These are phyloP conservation scores for Suhomyces yuchorum DNA, from an alignment of 1,139 yeast genomes.

Conservation along the genomic window DNA sequence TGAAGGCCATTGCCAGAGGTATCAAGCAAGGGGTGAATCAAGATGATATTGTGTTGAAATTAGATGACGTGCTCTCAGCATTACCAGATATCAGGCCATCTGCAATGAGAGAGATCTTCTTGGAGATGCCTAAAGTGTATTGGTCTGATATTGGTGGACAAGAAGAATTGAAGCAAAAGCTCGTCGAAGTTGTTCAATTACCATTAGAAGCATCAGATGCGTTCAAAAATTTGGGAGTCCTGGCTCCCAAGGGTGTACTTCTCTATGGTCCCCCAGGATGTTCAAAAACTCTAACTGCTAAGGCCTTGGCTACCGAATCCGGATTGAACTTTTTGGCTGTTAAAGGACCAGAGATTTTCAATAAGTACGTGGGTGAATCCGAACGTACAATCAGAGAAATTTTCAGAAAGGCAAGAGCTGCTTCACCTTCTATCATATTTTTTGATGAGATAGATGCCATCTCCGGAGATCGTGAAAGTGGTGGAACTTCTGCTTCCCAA, in stretches of 20 bases:
- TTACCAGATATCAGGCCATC: constrained; percentile 83
- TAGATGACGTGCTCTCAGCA: constrained; percentile 65
- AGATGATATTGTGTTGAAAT: constrained; percentile 30
- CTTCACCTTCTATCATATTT: constrained; percentile 88
- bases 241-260: constrained; percentile 89
- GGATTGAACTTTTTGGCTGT: constrained; percentile 91
- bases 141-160: constrained; percentile 99
- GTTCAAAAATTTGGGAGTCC: constrained; percentile 73
- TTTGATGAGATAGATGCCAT: constrained; percentile 96
- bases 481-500: constrained; percentile 69
- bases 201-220: constrained; percentile 85
- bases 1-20: constrained; percentile 75
- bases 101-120: constrained; percentile 93
- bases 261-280: constrained; percentile 97
- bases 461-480: constrained; percentile 68
- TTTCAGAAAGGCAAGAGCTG: constrained; percentile 88
- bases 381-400: constrained; percentile 88
- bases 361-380: constrained; percentile 93
- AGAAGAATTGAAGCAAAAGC: constrained; percentile 71
- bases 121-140: constrained; percentile 90
- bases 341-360: constrained; percentile 93
- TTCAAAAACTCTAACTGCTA: constrained; percentile 90
- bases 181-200: constrained; percentile 86
- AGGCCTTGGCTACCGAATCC: constrained; percentile 92
- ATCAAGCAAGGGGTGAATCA: constrained; percentile 28